A percentile compares a stretch with the other conserved stretches of the same genome.
These are phyloP conservation scores for Heterobasidion irregulare DNA, from an alignment of 1,284 basidiomycete genomes.

Conservation along the genomic window DNA sequence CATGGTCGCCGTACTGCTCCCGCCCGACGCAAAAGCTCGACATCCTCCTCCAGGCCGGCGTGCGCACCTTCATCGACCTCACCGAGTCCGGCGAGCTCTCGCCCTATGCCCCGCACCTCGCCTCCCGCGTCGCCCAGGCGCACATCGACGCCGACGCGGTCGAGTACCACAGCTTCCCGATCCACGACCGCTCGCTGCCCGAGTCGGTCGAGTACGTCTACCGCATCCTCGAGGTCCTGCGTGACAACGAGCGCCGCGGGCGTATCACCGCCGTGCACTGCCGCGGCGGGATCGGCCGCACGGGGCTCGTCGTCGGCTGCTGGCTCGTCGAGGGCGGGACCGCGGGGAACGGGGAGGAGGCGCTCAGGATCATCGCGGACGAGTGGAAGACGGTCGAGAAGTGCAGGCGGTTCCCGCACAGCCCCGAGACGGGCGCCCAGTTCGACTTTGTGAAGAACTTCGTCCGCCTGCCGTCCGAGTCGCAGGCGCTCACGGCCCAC, in stretches of 20 bases:
- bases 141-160: constrained; percentile 21
- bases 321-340: constrained; percentile 64
- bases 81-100: constrained; percentile 65
- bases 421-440: constrained; percentile 72
- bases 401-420: constrained; percentile 61
- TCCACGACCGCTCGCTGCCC: constrained; percentile 59
- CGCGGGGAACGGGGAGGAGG: constrained; percentile 53
- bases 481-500: neutral
- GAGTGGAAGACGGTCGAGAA: constrained; percentile 73
- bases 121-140: constrained; percentile 34
- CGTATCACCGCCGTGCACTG: constrained; percentile 64
- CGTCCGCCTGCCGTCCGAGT: constrained; percentile 5
- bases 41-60: constrained; percentile 56
- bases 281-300: constrained; percentile 68
- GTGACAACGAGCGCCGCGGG: constrained; percentile 45
- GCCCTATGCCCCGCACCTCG: constrained; percentile 52
- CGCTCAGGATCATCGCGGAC: constrained; percentile 50
- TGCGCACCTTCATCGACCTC: constrained; percentile 73
- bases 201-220: constrained; percentile 46
- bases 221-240: constrained; percentile 44
- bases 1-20: constrained; percentile 43
- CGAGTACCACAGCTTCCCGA: constrained; percentile 70
- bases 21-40: constrained; percentile 44
- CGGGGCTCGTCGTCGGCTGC: constrained; percentile 68
- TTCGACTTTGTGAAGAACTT: constrained; percentile 62